Conservation (phyloP, 1,284 basidiomycete genomes). For the Rugosomyces carneus region DNA sequence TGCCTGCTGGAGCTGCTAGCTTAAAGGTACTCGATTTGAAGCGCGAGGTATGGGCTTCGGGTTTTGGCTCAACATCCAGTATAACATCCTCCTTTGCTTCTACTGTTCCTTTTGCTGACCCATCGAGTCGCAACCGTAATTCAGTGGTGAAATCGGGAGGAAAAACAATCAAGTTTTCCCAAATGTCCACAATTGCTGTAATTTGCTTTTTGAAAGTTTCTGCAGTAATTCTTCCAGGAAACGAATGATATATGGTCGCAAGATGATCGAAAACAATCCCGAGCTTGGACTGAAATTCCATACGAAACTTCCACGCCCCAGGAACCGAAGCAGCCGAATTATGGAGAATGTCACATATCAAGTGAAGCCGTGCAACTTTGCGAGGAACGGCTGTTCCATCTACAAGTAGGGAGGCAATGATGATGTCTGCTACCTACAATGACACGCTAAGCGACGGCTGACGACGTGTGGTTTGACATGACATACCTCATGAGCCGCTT, state of each 20-base stretch:
- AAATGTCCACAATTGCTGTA: slow-evolving; percentile 78
- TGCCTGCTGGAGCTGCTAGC: slow-evolving; percentile 38
- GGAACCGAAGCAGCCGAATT: slow-evolving; percentile 87
- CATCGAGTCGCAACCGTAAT: slow-evolving; percentile 69
- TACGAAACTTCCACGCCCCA: slow-evolving; percentile 91
- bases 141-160: slow-evolving; percentile 75
- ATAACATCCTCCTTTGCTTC: slow-evolving; percentile 25
- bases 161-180: slow-evolving; percentile 97
- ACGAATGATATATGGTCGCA: slow-evolving; percentile 86
- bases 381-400: slow-evolving; percentile 90
- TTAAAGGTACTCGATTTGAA: slow-evolving; percentile 81
- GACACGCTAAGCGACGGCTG: neutral
- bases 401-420: slow-evolving; percentile 77
- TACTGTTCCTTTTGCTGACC: slow-evolving; percentile 34
- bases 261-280: slow-evolving; percentile 91
- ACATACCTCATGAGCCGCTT: slow-evolving; percentile 83
- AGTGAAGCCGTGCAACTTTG: slow-evolving; percentile 90
- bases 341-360: slow-evolving; percentile 96
- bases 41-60: slow-evolving; percentile 41
- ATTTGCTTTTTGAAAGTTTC: slow-evolving; percentile 93
- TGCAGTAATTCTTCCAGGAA: slow-evolving; percentile 89
- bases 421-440: slow-evolving; percentile 76
- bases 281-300: slow-evolving; percentile 83
- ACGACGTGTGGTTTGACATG: slow-evolving; percentile 1
- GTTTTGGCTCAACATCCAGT: slow-evolving; percentile 25